Evolutionary conservation across 257 asterid genomes (phyloP).

Genomic region (Parsonsia alboflavescens): DNA sequence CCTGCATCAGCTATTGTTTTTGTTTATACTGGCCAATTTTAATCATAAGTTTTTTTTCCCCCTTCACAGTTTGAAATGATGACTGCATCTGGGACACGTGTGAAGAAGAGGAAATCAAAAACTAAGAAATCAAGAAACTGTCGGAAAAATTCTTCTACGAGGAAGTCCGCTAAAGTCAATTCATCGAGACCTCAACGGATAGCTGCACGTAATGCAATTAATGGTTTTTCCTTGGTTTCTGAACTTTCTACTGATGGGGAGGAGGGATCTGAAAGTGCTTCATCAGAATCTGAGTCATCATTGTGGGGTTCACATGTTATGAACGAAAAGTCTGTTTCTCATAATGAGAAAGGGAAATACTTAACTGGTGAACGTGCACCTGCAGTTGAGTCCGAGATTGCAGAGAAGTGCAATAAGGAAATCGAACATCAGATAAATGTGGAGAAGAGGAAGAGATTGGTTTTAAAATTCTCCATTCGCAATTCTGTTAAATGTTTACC

Average conservation of each 20-base stretch:
- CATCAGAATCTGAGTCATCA: conserved; percentile 60
- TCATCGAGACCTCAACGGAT: conserved; percentile 67
- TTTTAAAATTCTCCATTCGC: conserved; percentile 56
- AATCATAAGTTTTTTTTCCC: conserved; percentile 5
- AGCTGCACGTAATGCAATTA: conserved; percentile 64
- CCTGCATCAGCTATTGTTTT: conserved; percentile 10
- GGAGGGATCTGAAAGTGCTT: conserved; percentile 43
- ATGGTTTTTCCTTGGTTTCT: conserved; percentile 40
- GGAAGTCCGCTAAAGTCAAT: conserved; percentile 48
- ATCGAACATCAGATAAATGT: conserved; percentile 32
- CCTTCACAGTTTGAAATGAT: conserved; percentile 47
- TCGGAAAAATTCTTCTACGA: conserved; percentile 38
- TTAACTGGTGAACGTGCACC: conserved; percentile 28
- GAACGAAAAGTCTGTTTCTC: conserved; percentile 28
- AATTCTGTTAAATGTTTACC: conserved; percentile 31
- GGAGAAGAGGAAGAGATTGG: conserved; percentile 62
- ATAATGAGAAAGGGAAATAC: conserved; percentile 28
- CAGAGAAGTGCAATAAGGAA: conserved; percentile 28
- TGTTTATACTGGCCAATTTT: conserved; percentile 29
- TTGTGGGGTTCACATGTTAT: conserved; percentile 36
- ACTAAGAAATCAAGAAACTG: conserved; percentile 42
- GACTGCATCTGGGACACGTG: conserved; percentile 53
- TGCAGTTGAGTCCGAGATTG: conserved; percentile 36
- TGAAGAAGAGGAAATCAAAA: conserved; percentile 52
- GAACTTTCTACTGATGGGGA: conserved; percentile 69